phyloP scores from a whole-genome alignment of 805 yeast species.

The Schwanniomyces yamadae region DNA sequence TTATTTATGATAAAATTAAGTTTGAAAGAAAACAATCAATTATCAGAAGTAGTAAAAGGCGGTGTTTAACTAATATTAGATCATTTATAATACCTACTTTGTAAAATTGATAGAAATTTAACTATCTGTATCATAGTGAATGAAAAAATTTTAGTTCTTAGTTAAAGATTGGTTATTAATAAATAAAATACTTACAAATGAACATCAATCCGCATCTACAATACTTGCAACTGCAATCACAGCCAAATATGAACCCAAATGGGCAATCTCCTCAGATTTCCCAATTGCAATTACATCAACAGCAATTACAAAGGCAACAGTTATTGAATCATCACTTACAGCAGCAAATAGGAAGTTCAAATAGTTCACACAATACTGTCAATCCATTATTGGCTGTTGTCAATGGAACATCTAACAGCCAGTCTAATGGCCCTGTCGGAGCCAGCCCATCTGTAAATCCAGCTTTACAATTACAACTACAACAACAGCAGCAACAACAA shows the following conservation, averaged over 20 bases:
- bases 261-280: conserved; percentile 37
- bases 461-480: conserved; percentile 28
- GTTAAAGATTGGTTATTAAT: no score
- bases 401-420: conserved; percentile 25
- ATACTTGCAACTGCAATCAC: conserved; percentile 39
- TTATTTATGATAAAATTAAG: no score
- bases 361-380: conserved; percentile 19
- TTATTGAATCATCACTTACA: conserved; percentile 32
- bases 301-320: conserved; percentile 31
- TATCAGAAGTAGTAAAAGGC: no score
- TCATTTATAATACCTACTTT: no score
- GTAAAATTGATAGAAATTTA: no score
- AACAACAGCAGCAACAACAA: conserved; percentile 19
- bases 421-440: conserved; percentile 13
- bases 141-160: no score
- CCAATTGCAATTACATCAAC: conserved; percentile 29
- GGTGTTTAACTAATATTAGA: no score
- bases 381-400: conserved; percentile 39
- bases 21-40: no score
- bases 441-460: conserved; percentile 20
- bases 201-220: conserved; percentile 45
- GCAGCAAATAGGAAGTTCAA: conserved; percentile 18
- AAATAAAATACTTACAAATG: conserved; percentile 19
- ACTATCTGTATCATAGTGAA: no score
- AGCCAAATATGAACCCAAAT: conserved; percentile 16